phyloP scores from a whole-genome alignment of 1,284 basidiomycete genomes.

The Marasmius tenuissimus region DNA sequence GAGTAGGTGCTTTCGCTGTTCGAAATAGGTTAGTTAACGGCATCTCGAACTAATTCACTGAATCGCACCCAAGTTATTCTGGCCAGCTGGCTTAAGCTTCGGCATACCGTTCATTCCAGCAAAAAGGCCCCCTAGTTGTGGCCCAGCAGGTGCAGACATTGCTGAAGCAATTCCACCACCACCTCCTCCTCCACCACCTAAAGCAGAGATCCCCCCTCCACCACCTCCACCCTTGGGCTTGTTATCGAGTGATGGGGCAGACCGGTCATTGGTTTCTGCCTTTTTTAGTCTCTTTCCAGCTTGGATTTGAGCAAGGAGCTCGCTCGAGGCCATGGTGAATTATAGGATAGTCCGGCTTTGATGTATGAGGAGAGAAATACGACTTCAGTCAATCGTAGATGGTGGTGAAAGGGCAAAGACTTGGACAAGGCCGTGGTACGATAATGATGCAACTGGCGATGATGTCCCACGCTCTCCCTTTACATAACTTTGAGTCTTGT shows the following conservation, averaged over 20 bases:
- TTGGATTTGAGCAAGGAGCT: conserved; percentile 75
- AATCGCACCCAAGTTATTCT: conserved; percentile 52
- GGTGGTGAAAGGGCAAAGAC: too few species aligned
- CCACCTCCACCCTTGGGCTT: conserved; percentile 45
- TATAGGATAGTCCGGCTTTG: background rate
- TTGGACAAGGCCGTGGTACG: too few species aligned
- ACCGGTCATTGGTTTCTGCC: conserved; percentile 79
- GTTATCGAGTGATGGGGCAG: conserved; percentile 62
- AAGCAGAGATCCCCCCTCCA: conserved; percentile 31
- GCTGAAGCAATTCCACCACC: conserved; percentile 34
- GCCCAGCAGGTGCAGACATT: conserved; percentile 43
- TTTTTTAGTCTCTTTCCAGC: conserved; percentile 82
- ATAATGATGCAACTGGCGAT: too few species aligned
- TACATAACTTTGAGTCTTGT: too few species aligned
- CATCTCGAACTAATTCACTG: conserved; percentile 6
- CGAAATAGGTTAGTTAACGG: background rate
- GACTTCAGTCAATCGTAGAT: too few species aligned
- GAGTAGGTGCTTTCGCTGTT: conserved; percentile 59
- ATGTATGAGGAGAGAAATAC: too few species aligned
- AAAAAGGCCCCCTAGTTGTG: conserved; percentile 83
- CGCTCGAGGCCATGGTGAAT: conserved; percentile 62
- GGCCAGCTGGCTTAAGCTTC: conserved; percentile 78
- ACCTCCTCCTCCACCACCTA: conserved; percentile 35
- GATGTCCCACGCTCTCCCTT: too few species aligned
- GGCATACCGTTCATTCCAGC: conserved; percentile 80